A percentile compares a stretch with the other conserved stretches of the same genome.
phyloP scores from a whole-genome alignment of 352 stramenopile species.

The Phytophthora europaea region DNA sequence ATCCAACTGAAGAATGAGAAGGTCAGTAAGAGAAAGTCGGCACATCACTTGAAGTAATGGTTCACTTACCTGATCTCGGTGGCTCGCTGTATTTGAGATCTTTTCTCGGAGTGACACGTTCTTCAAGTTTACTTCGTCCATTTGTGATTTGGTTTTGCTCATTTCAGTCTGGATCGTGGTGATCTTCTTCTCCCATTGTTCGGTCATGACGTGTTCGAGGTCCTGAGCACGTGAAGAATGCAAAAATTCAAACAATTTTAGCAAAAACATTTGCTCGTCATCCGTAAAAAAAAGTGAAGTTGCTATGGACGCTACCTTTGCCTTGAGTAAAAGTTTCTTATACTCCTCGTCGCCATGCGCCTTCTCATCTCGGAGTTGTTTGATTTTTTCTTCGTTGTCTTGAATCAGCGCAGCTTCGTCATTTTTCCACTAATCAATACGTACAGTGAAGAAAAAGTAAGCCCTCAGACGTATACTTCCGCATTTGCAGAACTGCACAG shows the following conservation, averaged over 20 bases:
- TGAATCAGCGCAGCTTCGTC: conserved; percentile 61
- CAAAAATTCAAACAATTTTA: neutral
- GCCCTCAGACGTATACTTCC: neutral
- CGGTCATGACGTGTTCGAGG: conserved; percentile 68
- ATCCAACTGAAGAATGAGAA: neutral
- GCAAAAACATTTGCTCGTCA: neutral
- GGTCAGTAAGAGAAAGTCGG: conserved; percentile 5
- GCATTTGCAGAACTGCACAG: neutral
- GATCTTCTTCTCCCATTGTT: conserved; percentile 85
- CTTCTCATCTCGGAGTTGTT: conserved; percentile 75
- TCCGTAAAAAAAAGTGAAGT: neutral
- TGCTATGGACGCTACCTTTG: conserved; percentile 47
- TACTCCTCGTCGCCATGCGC: conserved; percentile 61
- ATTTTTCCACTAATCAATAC: conserved; percentile 59
- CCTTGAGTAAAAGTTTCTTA: conserved; percentile 58
- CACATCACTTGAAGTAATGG: neutral
- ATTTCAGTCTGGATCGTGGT: conserved; percentile 73
- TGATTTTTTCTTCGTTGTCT: conserved; percentile 68
- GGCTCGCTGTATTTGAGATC: conserved; percentile 61
- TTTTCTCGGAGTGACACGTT: conserved; percentile 82
- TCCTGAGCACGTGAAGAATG: conserved; percentile 38
- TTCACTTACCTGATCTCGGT: conserved; percentile 74
- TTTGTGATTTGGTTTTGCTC: conserved; percentile 71
- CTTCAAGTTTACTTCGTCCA: conserved; percentile 84
- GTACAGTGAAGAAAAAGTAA: neutral